phyloP scores from a whole-genome alignment of 805 yeast species.

The Suhomyces tanzawaensis region DNA sequence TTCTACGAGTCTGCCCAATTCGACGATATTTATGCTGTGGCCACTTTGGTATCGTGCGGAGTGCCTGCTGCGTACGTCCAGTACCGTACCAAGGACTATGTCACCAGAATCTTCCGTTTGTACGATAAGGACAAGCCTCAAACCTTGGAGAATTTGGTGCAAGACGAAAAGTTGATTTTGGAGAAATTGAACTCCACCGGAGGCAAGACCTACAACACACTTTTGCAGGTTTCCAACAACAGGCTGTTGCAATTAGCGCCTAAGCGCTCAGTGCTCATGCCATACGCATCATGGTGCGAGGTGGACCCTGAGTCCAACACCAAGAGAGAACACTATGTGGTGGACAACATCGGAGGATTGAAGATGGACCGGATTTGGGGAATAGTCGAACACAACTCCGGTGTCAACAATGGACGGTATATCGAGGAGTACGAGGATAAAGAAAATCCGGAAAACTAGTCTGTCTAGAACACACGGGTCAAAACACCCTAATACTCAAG shows the following conservation, averaged over 20 bases:
- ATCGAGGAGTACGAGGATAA: too few relatives aligned
- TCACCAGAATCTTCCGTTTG: conserved; percentile 66
- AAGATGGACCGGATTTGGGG: conserved; percentile 87
- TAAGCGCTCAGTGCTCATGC: conserved; percentile 13
- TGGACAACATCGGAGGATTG: conserved; percentile 76
- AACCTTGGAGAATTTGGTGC: conserved; percentile 56
- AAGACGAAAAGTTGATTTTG: conserved; percentile 62
- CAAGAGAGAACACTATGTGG: conserved; percentile 50
- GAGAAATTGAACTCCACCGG: conserved; percentile 72
- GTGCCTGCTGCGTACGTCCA: conserved; percentile 52
- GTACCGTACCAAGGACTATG: conserved; percentile 62
- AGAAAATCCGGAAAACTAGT: too few relatives aligned
- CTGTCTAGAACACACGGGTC: too few relatives aligned
- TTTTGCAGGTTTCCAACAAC: conserved; percentile 47
- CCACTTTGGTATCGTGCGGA: conserved; percentile 48
- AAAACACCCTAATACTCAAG: too few relatives aligned
- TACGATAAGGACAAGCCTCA: conserved; percentile 64
- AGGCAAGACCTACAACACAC: conserved; percentile 57
- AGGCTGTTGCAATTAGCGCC: conserved; percentile 35
- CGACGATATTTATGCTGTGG: conserved; percentile 46
- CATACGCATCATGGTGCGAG: conserved; percentile 40
- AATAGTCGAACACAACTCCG: conserved; percentile 65
- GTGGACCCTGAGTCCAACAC: conserved; percentile 32
- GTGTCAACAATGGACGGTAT: conserved; percentile 63
- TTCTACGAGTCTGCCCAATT: conserved; percentile 54